These are phyloP conservation scores for Austroboletus niveus DNA, from an alignment of 1,284 basidiomycete genomes.

Conservation along the genomic window DNA sequence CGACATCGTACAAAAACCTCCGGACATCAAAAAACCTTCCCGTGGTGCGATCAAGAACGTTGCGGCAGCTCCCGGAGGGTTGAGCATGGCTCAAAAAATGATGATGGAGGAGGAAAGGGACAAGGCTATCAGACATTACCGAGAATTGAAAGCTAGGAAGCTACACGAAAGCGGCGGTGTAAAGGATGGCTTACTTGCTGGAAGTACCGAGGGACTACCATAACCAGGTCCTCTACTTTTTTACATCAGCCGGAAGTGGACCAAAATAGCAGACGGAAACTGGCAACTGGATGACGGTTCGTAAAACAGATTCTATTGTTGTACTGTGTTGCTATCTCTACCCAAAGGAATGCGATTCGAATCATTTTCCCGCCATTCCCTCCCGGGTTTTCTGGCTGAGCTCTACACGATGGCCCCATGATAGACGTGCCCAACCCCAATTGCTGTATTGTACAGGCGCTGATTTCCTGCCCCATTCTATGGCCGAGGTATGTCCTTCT, in stretches of 20 bases:
- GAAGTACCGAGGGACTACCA: constrained; percentile 6
- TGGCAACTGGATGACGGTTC: background rate
- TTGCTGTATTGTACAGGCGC: constrained; percentile 1
- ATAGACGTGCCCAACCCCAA: background rate
- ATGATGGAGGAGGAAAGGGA: constrained; percentile 76
- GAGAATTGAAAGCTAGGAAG: constrained; percentile 59
- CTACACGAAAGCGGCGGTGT: constrained; percentile 13
- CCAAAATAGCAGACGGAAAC: background rate
- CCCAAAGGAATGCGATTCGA: constrained; percentile 1
- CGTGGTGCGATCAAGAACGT: constrained; percentile 35
- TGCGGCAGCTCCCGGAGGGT: constrained; percentile 40
- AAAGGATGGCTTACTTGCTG: constrained; percentile 8
- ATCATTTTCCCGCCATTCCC: background rate
- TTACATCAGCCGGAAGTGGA: constrained; percentile 3
- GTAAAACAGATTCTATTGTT: background rate
- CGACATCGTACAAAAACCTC: constrained; percentile 68
- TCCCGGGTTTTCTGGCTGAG: constrained; percentile 1
- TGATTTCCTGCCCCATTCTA: constrained; percentile 18
- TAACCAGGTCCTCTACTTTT: constrained; percentile 4
- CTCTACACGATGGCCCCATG: constrained; percentile 2
- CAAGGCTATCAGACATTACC: constrained; percentile 61
- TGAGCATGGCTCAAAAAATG: constrained; percentile 71
- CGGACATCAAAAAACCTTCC: constrained; percentile 44
- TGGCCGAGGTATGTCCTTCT: constrained; percentile 17
- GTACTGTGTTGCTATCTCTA: constrained; percentile 9